Percentiles rank a stretch among this genome's conserved stretches.
phyloP scores from a whole-genome alignment of 148 eudicot genomes.

The Chenopodium formosanum region DNA sequence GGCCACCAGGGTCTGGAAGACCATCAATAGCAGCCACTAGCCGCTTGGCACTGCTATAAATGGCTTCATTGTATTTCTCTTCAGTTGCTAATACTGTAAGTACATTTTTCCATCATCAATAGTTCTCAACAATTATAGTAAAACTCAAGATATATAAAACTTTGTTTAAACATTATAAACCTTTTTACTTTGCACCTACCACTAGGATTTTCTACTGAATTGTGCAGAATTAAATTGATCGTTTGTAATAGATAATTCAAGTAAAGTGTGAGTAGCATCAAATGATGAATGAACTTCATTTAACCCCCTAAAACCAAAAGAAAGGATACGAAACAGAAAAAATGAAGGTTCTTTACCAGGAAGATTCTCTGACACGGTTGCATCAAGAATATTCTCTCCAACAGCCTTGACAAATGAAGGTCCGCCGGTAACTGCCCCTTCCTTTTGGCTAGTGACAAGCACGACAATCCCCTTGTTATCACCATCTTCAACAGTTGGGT shows the following conservation, averaged over 20 bases:
- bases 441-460: conserved; percentile 96
- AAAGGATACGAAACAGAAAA: background rate
- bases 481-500: conserved; percentile 85
- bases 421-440: conserved; percentile 97
- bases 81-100: conserved; percentile 89
- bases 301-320: background rate
- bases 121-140: background rate
- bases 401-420: conserved; percentile 95
- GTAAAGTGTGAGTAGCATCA: background rate
- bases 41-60: conserved; percentile 77
- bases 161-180: background rate
- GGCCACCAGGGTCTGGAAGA: conserved; percentile 96
- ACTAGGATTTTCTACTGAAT: background rate
- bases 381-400: conserved; percentile 88
- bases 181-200: background rate
- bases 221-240: background rate
- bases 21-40: conserved; percentile 92
- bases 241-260: background rate
- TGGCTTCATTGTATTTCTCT: conserved; percentile 94
- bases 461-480: conserved; percentile 89
- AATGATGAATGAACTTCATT: background rate
- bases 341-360: conserved; percentile 54
- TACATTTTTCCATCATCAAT: conserved; percentile 14
- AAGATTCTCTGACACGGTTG: conserved; percentile 91
- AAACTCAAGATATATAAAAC: background rate